A percentile compares a stretch with the other conserved stretches of the same genome.
These are phyloP conservation scores for Kalanchoe fedtschenkoi DNA, from an alignment of 164 flowering plant species.

Conservation along the genomic window DNA sequence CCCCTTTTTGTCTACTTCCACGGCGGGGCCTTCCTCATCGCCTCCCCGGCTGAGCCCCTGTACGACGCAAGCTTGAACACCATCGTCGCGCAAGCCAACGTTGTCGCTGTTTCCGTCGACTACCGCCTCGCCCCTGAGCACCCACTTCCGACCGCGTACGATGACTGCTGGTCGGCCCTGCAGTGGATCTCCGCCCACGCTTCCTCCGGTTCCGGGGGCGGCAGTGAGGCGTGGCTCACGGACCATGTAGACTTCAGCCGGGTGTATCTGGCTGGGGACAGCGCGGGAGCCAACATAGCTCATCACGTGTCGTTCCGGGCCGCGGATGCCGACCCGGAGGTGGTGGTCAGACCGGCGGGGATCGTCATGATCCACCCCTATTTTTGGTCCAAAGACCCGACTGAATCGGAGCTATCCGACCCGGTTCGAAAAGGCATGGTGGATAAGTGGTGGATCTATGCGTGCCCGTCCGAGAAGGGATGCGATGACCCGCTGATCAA, in stretches of 20 bases:
- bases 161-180: slow-evolving; percentile 33
- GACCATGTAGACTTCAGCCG: slow-evolving; percentile 25
- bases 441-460: slow-evolving; percentile 34
- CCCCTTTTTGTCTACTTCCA: slow-evolving; percentile 42
- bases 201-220: not conserved
- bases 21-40: slow-evolving; percentile 38
- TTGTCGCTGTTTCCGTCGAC: slow-evolving; percentile 29
- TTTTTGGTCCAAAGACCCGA: slow-evolving; percentile 36
- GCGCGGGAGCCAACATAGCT: slow-evolving; percentile 41
- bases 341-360: slow-evolving; percentile 13
- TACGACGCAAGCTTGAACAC: slow-evolving; percentile 25
- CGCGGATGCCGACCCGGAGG: not conserved
- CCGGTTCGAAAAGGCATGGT: slow-evolving; percentile 18
- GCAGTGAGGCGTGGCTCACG: slow-evolving; percentile 22
- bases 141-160: slow-evolving; percentile 43
- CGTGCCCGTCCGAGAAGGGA: slow-evolving; percentile 33
- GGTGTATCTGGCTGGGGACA: slow-evolving; percentile 40
- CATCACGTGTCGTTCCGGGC: slow-evolving; percentile 26
- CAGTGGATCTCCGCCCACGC: slow-evolving; percentile 28
- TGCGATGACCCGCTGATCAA: slow-evolving; percentile 47
- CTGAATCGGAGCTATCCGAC: slow-evolving; percentile 25
- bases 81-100: slow-evolving; percentile 24
- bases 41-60: slow-evolving; percentile 19
- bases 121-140: slow-evolving; percentile 50
- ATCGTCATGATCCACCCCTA: slow-evolving; percentile 27